Base-by-base conservation (phyloP, 148 eudicot species). In the Bassia scoparia region DNA sequence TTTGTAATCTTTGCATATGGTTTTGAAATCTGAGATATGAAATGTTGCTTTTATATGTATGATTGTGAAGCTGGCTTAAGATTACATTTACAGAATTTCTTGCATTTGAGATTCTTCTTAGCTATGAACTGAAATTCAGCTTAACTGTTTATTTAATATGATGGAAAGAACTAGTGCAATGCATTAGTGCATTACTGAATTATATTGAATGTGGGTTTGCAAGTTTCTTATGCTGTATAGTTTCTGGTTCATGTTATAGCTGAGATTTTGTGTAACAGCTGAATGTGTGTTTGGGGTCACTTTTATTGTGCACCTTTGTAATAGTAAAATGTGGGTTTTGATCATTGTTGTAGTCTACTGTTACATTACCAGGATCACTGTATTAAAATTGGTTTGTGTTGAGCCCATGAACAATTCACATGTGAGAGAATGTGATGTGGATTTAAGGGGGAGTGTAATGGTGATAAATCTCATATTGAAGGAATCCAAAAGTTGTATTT, bases 71-170 rank as follows among this genome's bases (percentile, higher is more conserved):
- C 18, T 58, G 41, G 21, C 17, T 16, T 6, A 23, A 12, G 37
- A 21, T 18, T 16, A 27, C 1, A 7, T 35, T 54, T 33, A 3
- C 20, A 20, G 17, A n/a, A 54, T 1, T 21, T 6, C 13, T 4
- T 55, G 13, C 38, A 55, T 67, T 76, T 76, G 74, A 23, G 68
- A 56, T 59, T 53, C 35, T 61, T 20, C 61, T 43, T 29, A 30
- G 20, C 8, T 41, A 53, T 26, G 13, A 27, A 41, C 56, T 71
- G 6, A n/a, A 41, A 41, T 59, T 10, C 3, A 61, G 68, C 24
- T 34, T 35, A 23, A 21, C 15, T 52, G 52, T 14, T 17, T n/a
- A n/a, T n/a, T 61, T 61, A 11, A 31, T 61, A 61, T 61, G 65
- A 18, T 61, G 21, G 3, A 31, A 31, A 13, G 8, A 56, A 60